Evolutionary conservation across 352 stramenopile species (phyloP).

Genomic region (Hyaloperonospora arabidopsidis): DNA sequence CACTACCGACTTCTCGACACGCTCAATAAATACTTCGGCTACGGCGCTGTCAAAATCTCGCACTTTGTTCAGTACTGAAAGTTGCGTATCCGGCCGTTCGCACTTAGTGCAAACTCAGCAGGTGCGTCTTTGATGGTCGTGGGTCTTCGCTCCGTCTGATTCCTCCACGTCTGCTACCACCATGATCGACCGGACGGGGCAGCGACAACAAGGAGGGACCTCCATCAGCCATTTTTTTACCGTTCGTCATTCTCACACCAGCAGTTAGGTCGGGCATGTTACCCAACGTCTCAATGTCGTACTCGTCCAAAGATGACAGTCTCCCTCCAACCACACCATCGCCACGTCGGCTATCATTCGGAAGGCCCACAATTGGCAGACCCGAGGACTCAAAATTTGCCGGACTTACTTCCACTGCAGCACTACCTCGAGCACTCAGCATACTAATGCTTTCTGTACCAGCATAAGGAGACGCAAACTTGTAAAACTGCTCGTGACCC

Average conservation of each 20-base stretch:
- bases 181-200: conserved; percentile 35
- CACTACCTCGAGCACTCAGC: conserved; percentile 27
- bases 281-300: conserved; percentile 34
- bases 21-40: no score
- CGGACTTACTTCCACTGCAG: conserved; percentile 21
- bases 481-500: conserved; percentile 35
- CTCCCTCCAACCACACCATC: conserved; percentile 31
- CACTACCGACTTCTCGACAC: no score
- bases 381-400: conserved; percentile 16
- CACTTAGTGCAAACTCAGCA: conserved; percentile 27
- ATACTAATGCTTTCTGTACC: conserved; percentile 24
- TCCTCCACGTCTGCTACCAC: conserved; percentile 49
- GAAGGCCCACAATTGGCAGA: conserved; percentile 28
- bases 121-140: conserved; percentile 26
- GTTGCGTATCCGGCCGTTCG: conserved; percentile 21
- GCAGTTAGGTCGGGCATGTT: conserved; percentile 34
- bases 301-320: conserved; percentile 64
- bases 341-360: conserved; percentile 31
- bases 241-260: conserved; percentile 14
- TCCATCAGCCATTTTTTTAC: conserved; percentile 22
- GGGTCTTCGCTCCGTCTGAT: conserved; percentile 29
- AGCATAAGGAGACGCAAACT: conserved; percentile 40
- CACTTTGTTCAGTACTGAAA: conserved; percentile 14
- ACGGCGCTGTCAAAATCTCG: no score
- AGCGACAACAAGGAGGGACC: conserved; percentile 35